A percentile compares a stretch with the other conserved stretches of the same genome.
Conservation (phyloP, 2,329 filamentous ascomycete genomes). For the Diaporthe citrichinensis region DNA sequence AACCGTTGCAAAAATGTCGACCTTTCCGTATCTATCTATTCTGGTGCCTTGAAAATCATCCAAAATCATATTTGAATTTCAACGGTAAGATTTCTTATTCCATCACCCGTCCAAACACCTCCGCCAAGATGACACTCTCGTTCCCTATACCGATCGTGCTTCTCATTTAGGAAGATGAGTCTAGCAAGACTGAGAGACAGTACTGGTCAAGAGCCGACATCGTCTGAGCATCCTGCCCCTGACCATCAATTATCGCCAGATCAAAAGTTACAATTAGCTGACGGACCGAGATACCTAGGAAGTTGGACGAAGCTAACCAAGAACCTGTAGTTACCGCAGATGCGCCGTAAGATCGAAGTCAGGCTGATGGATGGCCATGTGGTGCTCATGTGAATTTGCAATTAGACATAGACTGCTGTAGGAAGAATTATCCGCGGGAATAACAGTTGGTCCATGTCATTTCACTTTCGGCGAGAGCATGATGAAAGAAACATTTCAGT, state of each 20-base stretch:
- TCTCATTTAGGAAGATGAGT: conserved; percentile 35
- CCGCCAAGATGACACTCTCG: conserved; percentile 32
- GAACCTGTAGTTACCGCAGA: no score
- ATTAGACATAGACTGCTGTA: neutral
- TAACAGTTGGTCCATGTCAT: neutral
- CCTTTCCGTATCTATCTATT: neutral
- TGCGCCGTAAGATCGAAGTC: no score
- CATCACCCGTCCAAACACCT: neutral
- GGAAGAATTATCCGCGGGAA: no score
- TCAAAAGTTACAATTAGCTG: neutral
- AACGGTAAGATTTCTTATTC: neutral
- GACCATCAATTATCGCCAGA: neutral
- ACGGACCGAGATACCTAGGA: neutral
- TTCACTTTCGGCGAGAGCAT: neutral
- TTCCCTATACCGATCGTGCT: conserved; percentile 38
- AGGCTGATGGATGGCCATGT: neutral
- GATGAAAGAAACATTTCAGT: neutral
- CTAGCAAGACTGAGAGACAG: conserved; percentile 29
- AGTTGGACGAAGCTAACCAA: no score
- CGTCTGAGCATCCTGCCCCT: conserved; percentile 36
- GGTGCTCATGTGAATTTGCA: neutral
- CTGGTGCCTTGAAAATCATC: neutral
- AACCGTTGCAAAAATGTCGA: neutral
- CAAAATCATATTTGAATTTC: neutral
- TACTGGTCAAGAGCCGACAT: conserved; percentile 39